phyloP scores from a whole-genome alignment of 192 early-diverging fungal species.

The Linnemannia schmuckeri region DNA sequence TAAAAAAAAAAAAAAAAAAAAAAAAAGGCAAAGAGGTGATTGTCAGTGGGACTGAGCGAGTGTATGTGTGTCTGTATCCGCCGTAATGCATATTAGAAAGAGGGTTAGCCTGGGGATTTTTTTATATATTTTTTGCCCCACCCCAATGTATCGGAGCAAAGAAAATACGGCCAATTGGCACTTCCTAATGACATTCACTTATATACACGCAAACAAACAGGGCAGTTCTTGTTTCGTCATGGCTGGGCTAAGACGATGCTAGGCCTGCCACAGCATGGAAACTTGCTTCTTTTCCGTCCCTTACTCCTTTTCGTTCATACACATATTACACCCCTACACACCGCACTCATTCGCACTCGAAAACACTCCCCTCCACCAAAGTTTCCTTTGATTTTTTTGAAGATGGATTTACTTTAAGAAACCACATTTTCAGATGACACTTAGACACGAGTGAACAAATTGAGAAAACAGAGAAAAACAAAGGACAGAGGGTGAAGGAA shows the following conservation, averaged over 20 bases:
- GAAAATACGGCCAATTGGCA: not conserved
- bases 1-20: not conserved
- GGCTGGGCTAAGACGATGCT: too few species aligned
- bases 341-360: not conserved
- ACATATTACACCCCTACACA: not conserved
- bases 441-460: not conserved
- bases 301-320: too few species aligned
- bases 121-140: not conserved
- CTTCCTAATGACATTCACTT: not conserved
- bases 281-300: too few species aligned
- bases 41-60: not conserved
- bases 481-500: too few species aligned
- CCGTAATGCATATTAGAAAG: not conserved
- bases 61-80: not conserved
- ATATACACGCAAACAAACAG: not conserved
- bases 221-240: too few species aligned
- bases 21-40: not conserved
- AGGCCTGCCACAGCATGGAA: too few species aligned
- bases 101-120: not conserved
- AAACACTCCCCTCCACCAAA: not conserved
- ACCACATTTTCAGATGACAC: not conserved
- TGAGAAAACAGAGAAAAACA: too few species aligned
- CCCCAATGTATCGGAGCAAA: not conserved
- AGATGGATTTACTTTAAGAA: not conserved
- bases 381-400: not conserved